Evolutionary conservation across 192 early-diverging fungal genomes (phyloP), one percentile per base, ranked within the genome.

Genomic region (Coemansia sp.): DNA sequence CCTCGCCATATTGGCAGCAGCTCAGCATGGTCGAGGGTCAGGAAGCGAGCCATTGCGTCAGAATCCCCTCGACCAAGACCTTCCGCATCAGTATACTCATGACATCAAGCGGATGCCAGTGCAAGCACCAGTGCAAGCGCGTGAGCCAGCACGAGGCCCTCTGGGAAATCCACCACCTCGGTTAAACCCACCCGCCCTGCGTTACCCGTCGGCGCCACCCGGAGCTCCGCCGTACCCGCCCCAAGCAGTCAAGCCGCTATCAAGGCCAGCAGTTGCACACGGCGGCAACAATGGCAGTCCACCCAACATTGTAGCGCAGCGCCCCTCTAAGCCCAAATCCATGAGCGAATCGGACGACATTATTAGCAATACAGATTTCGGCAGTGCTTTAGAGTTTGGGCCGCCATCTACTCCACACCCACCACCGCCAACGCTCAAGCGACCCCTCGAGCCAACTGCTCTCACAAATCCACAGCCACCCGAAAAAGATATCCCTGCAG

Each of bases 1-100:
- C 35, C 19, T 68, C 44, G 44, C 58, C 32, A 46, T 49, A 17
- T 35, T 62, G 28, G 57, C 47, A 47, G 46, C 58, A 14, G 58
- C 59, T 23, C 67, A 68, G 39, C 52, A 32, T 40, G 11, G 23
- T n/a, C 21, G 26, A 16, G 40, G 13, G 1, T 6, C 53, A 19
- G 66, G 32, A 33, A 8, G 47, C 26, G 52, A 55, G 52, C 52
- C 52, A 55, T 55, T 55, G 23, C 28, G 30, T 16, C 52, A 55
- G 10, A 55, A 16, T 14, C 26, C 11, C 52, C 11, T 55, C 26
- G 52, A 55, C 30, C 52, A 55, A 30, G 52, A 11, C 13, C 3
- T 9, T 30, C 19, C 5, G 49, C 49, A 9, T 23, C 52, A 55
- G 21, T 55, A 55, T 32, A 28, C 28, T 11, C 52, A 55, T 30